Conservation (phyloP, 495 filamentous ascomycete species). For the Tirmania nivea region DNA sequence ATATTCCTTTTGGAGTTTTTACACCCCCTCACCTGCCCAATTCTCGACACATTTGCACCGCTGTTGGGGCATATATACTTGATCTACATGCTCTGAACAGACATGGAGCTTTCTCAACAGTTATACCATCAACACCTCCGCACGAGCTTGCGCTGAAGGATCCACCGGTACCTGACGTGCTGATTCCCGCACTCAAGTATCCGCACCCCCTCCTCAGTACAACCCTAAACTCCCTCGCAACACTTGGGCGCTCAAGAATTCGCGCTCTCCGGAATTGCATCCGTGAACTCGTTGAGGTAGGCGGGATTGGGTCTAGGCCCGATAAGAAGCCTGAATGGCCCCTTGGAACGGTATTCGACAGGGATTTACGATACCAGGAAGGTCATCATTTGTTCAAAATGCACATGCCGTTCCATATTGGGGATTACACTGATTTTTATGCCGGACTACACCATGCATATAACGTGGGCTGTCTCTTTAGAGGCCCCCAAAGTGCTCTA, state of each 20-base stretch:
- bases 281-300: conserved; percentile 42
- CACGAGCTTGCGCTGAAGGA: no score
- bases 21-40: conserved; percentile 32
- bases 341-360: conserved; percentile 29
- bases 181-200: conserved; percentile 25
- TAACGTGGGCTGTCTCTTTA: conserved; percentile 60
- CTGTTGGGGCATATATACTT: conserved; percentile 55
- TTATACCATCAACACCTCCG: conserved; percentile 19
- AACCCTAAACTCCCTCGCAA: conserved; percentile 65
- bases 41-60: conserved; percentile 56
- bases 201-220: conserved; percentile 17
- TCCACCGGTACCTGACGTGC: no score
- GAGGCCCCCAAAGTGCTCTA: conserved; percentile 57
- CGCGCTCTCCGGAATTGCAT: conserved; percentile 50
- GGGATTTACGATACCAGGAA: conserved; percentile 27
- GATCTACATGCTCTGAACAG: conserved; percentile 45
- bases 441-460: conserved; percentile 78
- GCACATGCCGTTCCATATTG: conserved; percentile 68
- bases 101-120: conserved; percentile 32
- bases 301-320: conserved; percentile 19
- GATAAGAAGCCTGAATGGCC: conserved; percentile 36
- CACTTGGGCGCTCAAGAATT: conserved; percentile 49
- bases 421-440: conserved; percentile 97
- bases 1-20: conserved; percentile 78
- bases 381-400: conserved; percentile 25